phyloP scores from a whole-genome alignment of 805 yeast species.

The Lachancea sp. region DNA sequence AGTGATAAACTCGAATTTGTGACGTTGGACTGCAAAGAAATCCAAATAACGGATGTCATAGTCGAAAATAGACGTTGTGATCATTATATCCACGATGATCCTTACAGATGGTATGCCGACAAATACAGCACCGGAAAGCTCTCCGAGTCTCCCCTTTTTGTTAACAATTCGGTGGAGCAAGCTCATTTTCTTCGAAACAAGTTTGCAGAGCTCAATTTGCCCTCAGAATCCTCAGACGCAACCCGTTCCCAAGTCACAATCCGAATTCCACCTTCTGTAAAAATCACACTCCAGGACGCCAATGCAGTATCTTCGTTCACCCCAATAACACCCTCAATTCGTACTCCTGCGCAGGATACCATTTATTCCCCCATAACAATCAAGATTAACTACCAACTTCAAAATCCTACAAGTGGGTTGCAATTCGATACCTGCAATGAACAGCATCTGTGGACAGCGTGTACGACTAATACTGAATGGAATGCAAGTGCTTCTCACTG shows the following conservation, averaged over 20 bases:
- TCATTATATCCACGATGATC: conserved; percentile 30
- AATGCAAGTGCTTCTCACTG: conserved; percentile 88
- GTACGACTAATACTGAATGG: conserved; percentile 71
- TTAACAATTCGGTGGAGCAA: conserved; percentile 28
- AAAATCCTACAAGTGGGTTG: conserved; percentile 67
- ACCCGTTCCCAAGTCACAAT: conserved; percentile 28
- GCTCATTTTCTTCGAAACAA: conserved; percentile 30
- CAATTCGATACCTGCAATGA: conserved; percentile 49
- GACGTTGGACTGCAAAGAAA: conserved; percentile 74
- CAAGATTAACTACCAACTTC: conserved; percentile 57
- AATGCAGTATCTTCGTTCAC: conserved; percentile 32
- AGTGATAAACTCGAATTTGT: conserved; percentile 49
- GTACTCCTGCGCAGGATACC: conserved; percentile 37
- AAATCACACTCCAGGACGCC: conserved; percentile 52
- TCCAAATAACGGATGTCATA: conserved; percentile 54
- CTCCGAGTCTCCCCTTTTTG: conserved; percentile 12
- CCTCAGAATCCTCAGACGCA: conserved; percentile 21
- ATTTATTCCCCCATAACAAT: conserved; percentile 70
- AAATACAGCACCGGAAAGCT: conserved; percentile 13
- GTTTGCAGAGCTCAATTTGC: conserved; percentile 27
- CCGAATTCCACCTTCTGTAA: conserved; percentile 36
- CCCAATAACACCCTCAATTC: conserved; percentile 37
- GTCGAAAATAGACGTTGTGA: conserved; percentile 52
- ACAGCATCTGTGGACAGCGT: conserved; percentile 69
- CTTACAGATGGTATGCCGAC: conserved; percentile 14